These are phyloP conservation scores for Tephrocybe sp. DNA, from an alignment of 768 basidiomycete genomes.

Conservation along the genomic window DNA sequence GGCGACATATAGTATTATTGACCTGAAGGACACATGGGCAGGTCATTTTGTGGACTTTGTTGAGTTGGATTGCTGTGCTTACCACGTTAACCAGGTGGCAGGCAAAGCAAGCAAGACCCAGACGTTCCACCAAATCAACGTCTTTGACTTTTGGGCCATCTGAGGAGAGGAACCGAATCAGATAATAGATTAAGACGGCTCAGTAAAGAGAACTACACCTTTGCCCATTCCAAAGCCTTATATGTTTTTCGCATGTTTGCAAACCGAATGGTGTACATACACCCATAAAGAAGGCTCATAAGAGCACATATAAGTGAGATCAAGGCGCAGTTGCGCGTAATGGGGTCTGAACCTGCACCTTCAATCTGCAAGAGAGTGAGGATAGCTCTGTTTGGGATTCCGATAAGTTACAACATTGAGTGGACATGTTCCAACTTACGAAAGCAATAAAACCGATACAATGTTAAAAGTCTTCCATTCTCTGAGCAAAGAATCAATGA, in stretches of 20 bases:
- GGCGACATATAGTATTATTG: constrained; percentile 62
- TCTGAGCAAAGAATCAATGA: constrained; percentile 18
- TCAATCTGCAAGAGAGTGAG: constrained; percentile 20
- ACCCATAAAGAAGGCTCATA: constrained; percentile 58
- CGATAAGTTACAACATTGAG: background rate
- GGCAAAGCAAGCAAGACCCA: constrained; percentile 67
- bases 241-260: constrained; percentile 61
- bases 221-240: constrained; percentile 58
- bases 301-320: constrained; percentile 53
- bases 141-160: constrained; percentile 48
- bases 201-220: constrained; percentile 28
- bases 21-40: constrained; percentile 32
- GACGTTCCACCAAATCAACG: constrained; percentile 47
- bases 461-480: constrained; percentile 20
- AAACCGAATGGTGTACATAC: constrained; percentile 58
- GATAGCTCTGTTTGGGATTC: constrained; percentile 14
- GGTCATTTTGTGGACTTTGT: background rate
- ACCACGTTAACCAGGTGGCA: constrained; percentile 71
- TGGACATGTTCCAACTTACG: constrained; percentile 10
- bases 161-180: constrained; percentile 18
- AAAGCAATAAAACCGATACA: constrained; percentile 18
- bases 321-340: constrained; percentile 48
- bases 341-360: constrained; percentile 41
- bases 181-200: background rate
- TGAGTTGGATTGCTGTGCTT: background rate